Base-by-base conservation (phyloP, 306 rosid species). In the Oemleria cerasiformis region DNA sequence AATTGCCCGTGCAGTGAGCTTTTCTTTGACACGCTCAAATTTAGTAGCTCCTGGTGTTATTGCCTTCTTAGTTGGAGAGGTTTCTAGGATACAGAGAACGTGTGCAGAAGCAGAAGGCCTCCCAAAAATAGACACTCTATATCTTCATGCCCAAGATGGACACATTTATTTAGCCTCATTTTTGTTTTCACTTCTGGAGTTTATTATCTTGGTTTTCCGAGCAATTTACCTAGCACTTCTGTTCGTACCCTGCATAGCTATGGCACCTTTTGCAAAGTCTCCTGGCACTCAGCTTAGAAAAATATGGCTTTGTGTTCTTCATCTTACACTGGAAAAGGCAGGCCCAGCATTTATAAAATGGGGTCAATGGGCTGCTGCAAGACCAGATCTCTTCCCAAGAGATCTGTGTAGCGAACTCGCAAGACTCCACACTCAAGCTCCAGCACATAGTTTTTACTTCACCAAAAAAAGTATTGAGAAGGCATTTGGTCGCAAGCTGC, bases 351-450 rank as follows among this genome's bases (percentile, higher is more conserved):
- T 91, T 70, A 91, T 88, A 58, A 91, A 91, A 70, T 91, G 97
- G 97, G 97, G 96, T 69, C 97, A 88, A 72, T 87, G 97, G 97
- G 97, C 96, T 62, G 97, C 96, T 43, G 86, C 96, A 50, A 77
- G 97, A 67, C 92, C 92, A 23, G 96, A 87, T 77, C 92, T 88
- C 78, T 91, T 91, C 65, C 84, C 96, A 21, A 69, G 83, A 84
- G 96, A 91, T 73, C 86, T 91, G 74, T 91, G 97, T 66, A 67
- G 19, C 67, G 89, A 88, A 79, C 95, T 91, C 62, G 78, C 87
- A 51, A 75, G 86, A 70, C 88, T 91, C 79, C 95, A 91, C 49
- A 78, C 86, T 25, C 87, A 68, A 47, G 95, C 97, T 54, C 97
- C 97, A 16, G 58, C 90, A 21, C 97, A 88, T 80, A 75, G 86